Evolutionary conservation across 768 basidiomycete species (phyloP), one percentile per base, ranked within the genome.

Genomic region (Lactarius pseudohatsudake): DNA sequence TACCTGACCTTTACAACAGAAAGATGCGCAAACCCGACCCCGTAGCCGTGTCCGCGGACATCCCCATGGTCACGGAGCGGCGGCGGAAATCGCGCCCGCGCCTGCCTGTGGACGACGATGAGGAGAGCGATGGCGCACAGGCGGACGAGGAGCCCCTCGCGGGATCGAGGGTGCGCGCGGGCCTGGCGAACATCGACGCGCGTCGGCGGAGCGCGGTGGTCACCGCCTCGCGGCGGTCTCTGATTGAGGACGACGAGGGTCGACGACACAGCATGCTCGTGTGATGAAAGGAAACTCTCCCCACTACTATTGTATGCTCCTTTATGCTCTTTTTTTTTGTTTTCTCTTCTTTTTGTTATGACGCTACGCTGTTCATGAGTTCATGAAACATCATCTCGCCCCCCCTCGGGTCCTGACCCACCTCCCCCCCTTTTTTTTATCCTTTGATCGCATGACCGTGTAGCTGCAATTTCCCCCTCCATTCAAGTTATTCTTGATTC

Each of bases 1-100:
- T 34, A 1, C 11, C 36, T 40, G 38, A 40, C 38, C 6, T 15
- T 15, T 16, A 38, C 36, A 38, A 40, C 72, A 92, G 91, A 56
- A 94, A 94, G 85, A 93, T 94, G 92, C 88, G 92, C 55, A 93
- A 93, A 77, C 91, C 92, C 11, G 90, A 91, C 70, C 79, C 84
- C 28, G 38, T 50, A 32, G 71, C 71, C 72, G 78, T 73, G 70
- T 77, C 34, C 34, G 34, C 34, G 9, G 34, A 34, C 62, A 60
- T 59, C 32, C 38, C 70, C 1, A 63, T 50, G 8, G 67, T 73
- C 22, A 72, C 73, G 4, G 72, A 82, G 62, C 84, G 79, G 72
- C 80, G 81, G 69, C 85, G 85, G 74, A 88, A 84, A 70, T 85
- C 84, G 3, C 80, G 83, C 41, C 80, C 82, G 4, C 80, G 80